A percentile compares a stretch with the other conserved stretches of the same genome.
Evolutionary conservation across 2,329 filamentous ascomycete species (phyloP).

Genomic region (Cladophialophora yegresii): DNA sequence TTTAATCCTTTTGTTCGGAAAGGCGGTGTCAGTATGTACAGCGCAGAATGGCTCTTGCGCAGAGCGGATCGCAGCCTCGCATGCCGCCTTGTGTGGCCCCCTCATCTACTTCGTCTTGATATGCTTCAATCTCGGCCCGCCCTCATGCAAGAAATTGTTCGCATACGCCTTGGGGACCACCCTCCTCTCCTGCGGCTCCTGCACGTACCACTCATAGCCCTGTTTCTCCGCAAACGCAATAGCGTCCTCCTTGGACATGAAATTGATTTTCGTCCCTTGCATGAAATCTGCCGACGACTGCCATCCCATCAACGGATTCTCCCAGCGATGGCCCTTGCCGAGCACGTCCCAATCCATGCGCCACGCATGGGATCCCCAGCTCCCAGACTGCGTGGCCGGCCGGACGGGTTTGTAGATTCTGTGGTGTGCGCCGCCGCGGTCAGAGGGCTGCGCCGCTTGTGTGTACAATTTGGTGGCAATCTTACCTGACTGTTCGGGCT

Average conservation of each 20-base stretch:
- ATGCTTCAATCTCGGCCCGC: slow-evolving; percentile 66
- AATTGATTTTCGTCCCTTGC: slow-evolving; percentile 89
- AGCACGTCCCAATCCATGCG: slow-evolving; percentile 98
- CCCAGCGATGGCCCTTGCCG: slow-evolving; percentile 91
- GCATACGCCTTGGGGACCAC: slow-evolving; percentile 92
- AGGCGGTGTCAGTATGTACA: slow-evolving; percentile 9
- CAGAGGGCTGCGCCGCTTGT: not conserved
- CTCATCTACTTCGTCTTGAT: slow-evolving; percentile 71
- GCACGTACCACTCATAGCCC: slow-evolving; percentile 98
- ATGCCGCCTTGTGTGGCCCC: not conserved
- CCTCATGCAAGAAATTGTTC: slow-evolving; percentile 87
- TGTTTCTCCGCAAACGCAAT: slow-evolving; percentile 97
- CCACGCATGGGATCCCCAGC: slow-evolving; percentile 83
- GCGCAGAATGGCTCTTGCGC: not conserved
- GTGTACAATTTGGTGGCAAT: too few species aligned
- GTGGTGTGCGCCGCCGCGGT: slow-evolving; percentile 26
- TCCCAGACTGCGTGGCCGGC: slow-evolving; percentile 92
- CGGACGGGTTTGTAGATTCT: slow-evolving; percentile 93
- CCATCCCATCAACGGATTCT: slow-evolving; percentile 98
- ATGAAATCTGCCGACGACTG: slow-evolving; percentile 92
- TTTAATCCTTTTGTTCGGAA: not conserved
- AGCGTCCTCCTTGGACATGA: slow-evolving; percentile 91
- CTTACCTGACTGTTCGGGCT: slow-evolving; percentile 87
- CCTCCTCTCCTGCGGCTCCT: slow-evolving; percentile 88
- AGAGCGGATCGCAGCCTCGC: not conserved